A percentile compares a stretch with the other conserved stretches of the same genome.
Evolutionary conservation across 352 stramenopile genomes (phyloP).

Genomic region (Globisporangium paroecandrum): DNA sequence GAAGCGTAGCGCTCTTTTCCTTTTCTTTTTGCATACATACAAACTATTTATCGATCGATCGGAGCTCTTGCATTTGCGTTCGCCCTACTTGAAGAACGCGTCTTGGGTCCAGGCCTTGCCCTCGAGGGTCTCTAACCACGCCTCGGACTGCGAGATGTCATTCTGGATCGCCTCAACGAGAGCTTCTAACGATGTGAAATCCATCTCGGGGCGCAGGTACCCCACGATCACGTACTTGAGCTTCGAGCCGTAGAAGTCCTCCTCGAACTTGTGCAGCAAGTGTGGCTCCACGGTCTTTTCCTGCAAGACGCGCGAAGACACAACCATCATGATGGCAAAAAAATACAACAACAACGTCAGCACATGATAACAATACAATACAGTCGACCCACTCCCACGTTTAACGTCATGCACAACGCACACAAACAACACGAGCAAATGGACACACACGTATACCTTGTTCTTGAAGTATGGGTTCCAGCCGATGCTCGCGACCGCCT

Average conservation of each 20-base stretch:
- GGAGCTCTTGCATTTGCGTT: not conserved
- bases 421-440: not conserved
- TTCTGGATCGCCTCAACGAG: conserved; percentile 91
- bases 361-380: not conserved
- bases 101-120: conserved; percentile 49
- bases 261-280: conserved; percentile 90
- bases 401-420: not conserved
- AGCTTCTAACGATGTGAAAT: conserved; percentile 92
- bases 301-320: conserved; percentile 14
- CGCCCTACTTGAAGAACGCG: conserved; percentile 35
- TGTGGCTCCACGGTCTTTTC: conserved; percentile 97
- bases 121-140: conserved; percentile 59
- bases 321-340: not conserved
- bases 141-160: conserved; percentile 69
- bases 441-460: conserved; percentile 40
- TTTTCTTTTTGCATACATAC: not conserved
- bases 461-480: conserved; percentile 95
- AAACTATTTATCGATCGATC: no score
- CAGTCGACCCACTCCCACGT: not conserved
- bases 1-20: not conserved
- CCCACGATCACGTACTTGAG: conserved; percentile 92
- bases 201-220: conserved; percentile 92
- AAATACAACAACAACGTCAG: not conserved
- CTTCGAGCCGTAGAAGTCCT: conserved; percentile 94
- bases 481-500: conserved; percentile 96